Conservation (phyloP, 2,329 filamentous ascomycete genomes). For the Pseudonectria foliicola region DNA sequence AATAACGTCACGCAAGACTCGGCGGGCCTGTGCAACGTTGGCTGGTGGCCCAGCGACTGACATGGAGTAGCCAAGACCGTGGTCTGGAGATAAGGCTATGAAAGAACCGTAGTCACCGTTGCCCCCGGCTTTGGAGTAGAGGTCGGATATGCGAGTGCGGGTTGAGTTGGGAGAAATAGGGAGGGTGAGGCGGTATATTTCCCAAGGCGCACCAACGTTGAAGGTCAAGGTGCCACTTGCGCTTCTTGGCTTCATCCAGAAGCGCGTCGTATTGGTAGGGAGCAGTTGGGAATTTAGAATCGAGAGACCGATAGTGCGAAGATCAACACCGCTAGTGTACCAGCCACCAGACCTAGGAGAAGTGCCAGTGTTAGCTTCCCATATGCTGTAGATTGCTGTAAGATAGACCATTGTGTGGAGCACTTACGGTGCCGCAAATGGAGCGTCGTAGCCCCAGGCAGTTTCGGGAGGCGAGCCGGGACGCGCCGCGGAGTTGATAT, state of each 20-base stretch:
- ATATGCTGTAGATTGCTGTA: background rate
- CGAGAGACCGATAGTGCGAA: background rate
- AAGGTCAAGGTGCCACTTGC: constrained; percentile 27
- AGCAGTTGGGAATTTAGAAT: constrained; percentile 2
- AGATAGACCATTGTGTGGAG: too few species aligned
- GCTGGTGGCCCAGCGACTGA: constrained; percentile 8
- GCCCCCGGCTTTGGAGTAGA: constrained; percentile 38
- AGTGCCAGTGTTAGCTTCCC: background rate
- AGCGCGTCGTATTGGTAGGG: background rate
- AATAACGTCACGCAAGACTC: constrained; percentile 10
- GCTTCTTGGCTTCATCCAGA: constrained; percentile 36
- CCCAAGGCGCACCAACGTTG: constrained; percentile 38
- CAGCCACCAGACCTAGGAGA: background rate
- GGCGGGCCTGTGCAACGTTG: constrained; percentile 3
- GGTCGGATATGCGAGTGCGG: constrained; percentile 30
- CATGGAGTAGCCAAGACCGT: constrained; percentile 22
- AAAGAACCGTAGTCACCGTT: constrained; percentile 30
- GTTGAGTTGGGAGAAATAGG: constrained; percentile 12
- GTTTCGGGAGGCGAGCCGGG: too few species aligned
- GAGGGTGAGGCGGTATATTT: constrained; percentile 29
- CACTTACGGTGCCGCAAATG: too few species aligned
- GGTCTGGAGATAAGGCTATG: constrained; percentile 36
- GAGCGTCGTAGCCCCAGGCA: too few species aligned
- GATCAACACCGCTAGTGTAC: background rate
- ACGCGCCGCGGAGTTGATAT: too few species aligned